A percentile compares a stretch with the other conserved stretches of the same genome.
phyloP scores from a whole-genome alignment of 208 protist species.

The Porcisia hertigi region DNA sequence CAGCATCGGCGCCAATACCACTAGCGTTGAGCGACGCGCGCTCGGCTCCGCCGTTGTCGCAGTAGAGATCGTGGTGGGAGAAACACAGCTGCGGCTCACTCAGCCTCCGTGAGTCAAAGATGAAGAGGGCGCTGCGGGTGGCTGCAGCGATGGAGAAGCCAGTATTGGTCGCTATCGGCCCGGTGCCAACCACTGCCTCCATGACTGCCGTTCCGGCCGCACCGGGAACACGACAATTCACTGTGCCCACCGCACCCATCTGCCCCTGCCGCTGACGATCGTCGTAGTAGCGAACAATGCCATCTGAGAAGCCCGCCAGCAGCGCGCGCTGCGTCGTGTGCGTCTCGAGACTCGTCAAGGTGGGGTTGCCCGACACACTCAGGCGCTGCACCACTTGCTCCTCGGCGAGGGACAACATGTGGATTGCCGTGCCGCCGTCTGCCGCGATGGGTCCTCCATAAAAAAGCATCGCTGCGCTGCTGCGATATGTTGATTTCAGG shows the following conservation, averaged over 20 bases:
- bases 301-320: conserved; percentile 79
- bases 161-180: conserved; percentile 30
- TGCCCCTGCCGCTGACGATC: conserved; percentile 78
- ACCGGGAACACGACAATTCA: conserved; percentile 34
- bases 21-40: background rate
- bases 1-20: background rate
- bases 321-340: conserved; percentile 76
- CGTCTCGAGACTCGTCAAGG: conserved; percentile 62
- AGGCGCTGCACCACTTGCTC: conserved; percentile 85
- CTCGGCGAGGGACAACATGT: conserved; percentile 74
- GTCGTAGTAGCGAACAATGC: conserved; percentile 88
- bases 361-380: conserved; percentile 66
- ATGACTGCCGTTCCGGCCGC: conserved; percentile 10
- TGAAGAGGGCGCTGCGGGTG: conserved; percentile 45
- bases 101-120: conserved; percentile 82
- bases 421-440: conserved; percentile 70
- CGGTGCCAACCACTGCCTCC: conserved; percentile 42
- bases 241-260: conserved; percentile 66
- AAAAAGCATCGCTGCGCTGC: conserved; percentile 71
- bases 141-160: conserved; percentile 63
- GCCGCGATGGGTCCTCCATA: conserved; percentile 80
- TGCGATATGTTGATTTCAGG: conserved; percentile 76
- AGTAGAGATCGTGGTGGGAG: conserved; percentile 37
- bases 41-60: conserved; percentile 14
- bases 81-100: conserved; percentile 48